Evolutionary conservation across 2,329 filamentous ascomycete species (phyloP).

Genomic region (Meredithiella fracta): DNA sequence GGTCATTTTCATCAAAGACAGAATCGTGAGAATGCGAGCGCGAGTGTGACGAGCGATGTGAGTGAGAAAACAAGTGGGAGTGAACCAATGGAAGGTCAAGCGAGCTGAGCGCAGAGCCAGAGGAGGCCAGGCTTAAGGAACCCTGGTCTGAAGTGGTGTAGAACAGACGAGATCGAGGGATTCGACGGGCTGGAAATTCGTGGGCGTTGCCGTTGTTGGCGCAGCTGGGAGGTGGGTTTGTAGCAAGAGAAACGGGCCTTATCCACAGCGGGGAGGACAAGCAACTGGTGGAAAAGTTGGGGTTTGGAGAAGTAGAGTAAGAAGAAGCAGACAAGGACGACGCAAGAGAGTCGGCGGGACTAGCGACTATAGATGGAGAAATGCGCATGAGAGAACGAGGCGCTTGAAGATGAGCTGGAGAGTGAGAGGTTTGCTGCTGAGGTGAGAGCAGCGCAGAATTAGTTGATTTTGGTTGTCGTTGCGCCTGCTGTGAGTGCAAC

Average conservation of each 20-base stretch:
- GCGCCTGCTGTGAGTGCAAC: constrained; percentile 3
- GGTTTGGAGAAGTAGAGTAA: not conserved
- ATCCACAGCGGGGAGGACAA: constrained; percentile 10
- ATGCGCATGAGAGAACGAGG: not conserved
- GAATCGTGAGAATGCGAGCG: constrained; percentile 13
- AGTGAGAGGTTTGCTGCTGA: constrained; percentile 5
- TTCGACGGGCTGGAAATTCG: constrained; percentile 11
- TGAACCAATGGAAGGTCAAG: constrained; percentile 12
- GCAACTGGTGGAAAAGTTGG: not conserved
- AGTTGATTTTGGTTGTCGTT: not conserved
- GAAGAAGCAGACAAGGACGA: not conserved
- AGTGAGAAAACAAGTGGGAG: constrained; percentile 9
- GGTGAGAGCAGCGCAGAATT: not conserved
- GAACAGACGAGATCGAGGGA: constrained; percentile 14
- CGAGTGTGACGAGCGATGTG: constrained; percentile 9
- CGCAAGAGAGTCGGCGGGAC: too few relatives aligned
- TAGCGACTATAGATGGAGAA: too few relatives aligned
- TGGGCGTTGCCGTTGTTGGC: constrained; percentile 4
- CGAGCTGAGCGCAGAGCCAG: constrained; percentile 7
- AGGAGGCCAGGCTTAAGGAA: constrained; percentile 1
- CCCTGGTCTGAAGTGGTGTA: constrained; percentile 13
- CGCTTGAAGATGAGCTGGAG: not conserved
- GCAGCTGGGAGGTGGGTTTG: not conserved
- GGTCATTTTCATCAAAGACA: constrained; percentile 13
- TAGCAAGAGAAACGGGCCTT: constrained; percentile 10